phyloP scores from a whole-genome alignment of 495 filamentous ascomycete species.

The Emericellopsis terricola region DNA sequence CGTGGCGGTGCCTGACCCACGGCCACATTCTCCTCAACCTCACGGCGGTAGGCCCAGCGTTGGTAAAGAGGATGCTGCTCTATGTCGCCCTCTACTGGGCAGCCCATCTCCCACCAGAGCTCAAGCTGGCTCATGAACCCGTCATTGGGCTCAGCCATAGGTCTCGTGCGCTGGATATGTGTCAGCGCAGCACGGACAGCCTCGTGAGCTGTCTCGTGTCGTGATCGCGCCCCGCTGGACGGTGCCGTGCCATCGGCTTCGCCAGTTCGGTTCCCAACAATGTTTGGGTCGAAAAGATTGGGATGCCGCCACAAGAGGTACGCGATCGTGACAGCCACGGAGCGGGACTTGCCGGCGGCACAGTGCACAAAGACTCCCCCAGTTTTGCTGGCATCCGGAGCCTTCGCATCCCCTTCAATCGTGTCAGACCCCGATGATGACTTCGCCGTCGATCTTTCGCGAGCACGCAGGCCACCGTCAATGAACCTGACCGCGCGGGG shows the following conservation, averaged over 20 bases:
- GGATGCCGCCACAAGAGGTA: constrained; percentile 57
- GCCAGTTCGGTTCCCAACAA: neutral
- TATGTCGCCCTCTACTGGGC: constrained; percentile 38
- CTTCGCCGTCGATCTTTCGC: neutral
- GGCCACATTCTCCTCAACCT: constrained; percentile 54
- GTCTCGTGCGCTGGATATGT: constrained; percentile 42
- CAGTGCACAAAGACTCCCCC: constrained; percentile 38
- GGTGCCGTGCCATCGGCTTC: neutral
- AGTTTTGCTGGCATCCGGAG: constrained; percentile 1
- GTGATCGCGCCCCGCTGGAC: neutral
- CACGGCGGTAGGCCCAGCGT: constrained; percentile 69
- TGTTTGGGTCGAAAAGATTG: constrained; percentile 14
- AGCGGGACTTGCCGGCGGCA: constrained; percentile 92
- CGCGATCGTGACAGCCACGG: constrained; percentile 65
- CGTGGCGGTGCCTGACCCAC: constrained; percentile 44
- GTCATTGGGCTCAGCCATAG: constrained; percentile 66
- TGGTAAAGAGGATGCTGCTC: constrained; percentile 60
- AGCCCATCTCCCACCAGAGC: constrained; percentile 72
- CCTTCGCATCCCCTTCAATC: neutral
- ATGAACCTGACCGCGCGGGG: constrained; percentile 65
- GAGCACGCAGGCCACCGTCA: constrained; percentile 40
- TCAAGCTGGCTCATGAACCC: constrained; percentile 80
- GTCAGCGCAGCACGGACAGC: constrained; percentile 23
- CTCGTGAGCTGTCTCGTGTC: constrained; percentile 4
- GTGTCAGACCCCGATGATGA: neutral